Percentiles rank a stretch among this genome's conserved stretches.
Evolutionary conservation across 208 protist species (phyloP).

Genomic region (Trichomonas vaginalis): DNA sequence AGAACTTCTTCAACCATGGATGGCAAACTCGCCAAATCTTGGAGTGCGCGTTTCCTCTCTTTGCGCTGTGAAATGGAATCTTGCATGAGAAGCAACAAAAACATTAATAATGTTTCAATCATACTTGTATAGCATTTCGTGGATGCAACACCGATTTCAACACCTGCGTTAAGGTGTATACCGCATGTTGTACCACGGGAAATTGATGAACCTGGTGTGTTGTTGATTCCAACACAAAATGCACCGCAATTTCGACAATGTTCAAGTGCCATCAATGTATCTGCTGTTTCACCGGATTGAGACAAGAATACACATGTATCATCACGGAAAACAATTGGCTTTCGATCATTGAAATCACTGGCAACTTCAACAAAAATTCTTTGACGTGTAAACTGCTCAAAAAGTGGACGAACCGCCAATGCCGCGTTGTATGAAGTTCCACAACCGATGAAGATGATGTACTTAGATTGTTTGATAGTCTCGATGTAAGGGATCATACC

Average conservation of each 20-base stretch:
- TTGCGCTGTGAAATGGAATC: not conserved
- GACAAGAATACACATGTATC: constrained; percentile 34
- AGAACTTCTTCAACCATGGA: not conserved
- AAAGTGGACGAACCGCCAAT: not conserved
- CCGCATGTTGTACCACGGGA: constrained; percentile 40
- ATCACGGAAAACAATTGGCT: not conserved
- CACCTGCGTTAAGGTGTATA: constrained; percentile 50
- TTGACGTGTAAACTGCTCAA: not conserved
- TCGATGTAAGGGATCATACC: not conserved
- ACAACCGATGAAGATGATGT: not conserved
- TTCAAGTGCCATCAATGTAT: constrained; percentile 39
- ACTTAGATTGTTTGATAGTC: not conserved
- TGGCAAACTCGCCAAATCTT: not conserved
- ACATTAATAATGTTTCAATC: not conserved
- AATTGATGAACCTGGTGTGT: constrained; percentile 49
- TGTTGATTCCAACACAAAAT: constrained; percentile 42
- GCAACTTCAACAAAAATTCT: constrained; percentile 4
- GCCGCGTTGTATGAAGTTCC: not conserved
- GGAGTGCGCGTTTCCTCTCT: not conserved
- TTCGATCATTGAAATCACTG: constrained; percentile 5
- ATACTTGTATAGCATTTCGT: constrained; percentile 46
- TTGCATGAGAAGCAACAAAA: not conserved
- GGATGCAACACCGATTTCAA: constrained; percentile 50
- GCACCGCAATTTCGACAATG: constrained; percentile 34
- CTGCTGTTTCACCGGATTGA: constrained; percentile 50